Evolutionary conservation across 1,284 basidiomycete genomes (phyloP).

Genomic region (Irpex sp.): DNA sequence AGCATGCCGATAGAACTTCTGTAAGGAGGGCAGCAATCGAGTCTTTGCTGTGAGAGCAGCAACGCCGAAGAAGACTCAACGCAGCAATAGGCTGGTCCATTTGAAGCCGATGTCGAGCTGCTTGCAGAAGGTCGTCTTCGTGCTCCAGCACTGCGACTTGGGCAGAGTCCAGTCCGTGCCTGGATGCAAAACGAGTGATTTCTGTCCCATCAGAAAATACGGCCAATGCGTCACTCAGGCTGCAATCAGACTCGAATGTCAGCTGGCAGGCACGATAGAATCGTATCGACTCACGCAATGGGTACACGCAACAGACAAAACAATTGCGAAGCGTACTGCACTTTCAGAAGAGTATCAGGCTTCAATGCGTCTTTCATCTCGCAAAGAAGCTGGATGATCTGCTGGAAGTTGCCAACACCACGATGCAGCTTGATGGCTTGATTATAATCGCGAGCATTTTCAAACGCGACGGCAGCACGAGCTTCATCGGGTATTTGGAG

Average conservation of each 20-base stretch:
- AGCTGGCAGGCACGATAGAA: neutral
- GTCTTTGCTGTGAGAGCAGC: neutral
- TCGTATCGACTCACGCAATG: constrained; percentile 34
- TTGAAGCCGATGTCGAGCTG: constrained; percentile 48
- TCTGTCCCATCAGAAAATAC: constrained; percentile 52
- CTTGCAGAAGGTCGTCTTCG: constrained; percentile 41
- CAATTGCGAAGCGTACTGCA: constrained; percentile 44
- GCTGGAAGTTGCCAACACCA: constrained; percentile 45
- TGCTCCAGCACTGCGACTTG: constrained; percentile 45
- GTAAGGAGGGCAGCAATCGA: neutral
- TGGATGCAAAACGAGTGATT: constrained; percentile 51
- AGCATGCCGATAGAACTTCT: constrained; percentile 3
- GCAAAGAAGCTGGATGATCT: constrained; percentile 46
- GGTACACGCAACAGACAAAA: constrained; percentile 43
- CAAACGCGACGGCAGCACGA: constrained; percentile 43
- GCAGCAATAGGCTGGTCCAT: neutral
- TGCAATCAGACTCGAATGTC: neutral
- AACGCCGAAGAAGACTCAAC: neutral
- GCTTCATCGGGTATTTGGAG: constrained; percentile 34
- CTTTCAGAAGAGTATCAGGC: constrained; percentile 30
- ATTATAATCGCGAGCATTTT: constrained; percentile 39
- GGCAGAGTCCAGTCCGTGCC: constrained; percentile 49
- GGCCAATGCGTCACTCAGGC: constrained; percentile 40
- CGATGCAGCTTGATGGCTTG: constrained; percentile 43
- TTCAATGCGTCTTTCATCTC: constrained; percentile 28